phyloP scores from a whole-genome alignment of 805 yeast species.

The Teunomyces aglyptinius region DNA sequence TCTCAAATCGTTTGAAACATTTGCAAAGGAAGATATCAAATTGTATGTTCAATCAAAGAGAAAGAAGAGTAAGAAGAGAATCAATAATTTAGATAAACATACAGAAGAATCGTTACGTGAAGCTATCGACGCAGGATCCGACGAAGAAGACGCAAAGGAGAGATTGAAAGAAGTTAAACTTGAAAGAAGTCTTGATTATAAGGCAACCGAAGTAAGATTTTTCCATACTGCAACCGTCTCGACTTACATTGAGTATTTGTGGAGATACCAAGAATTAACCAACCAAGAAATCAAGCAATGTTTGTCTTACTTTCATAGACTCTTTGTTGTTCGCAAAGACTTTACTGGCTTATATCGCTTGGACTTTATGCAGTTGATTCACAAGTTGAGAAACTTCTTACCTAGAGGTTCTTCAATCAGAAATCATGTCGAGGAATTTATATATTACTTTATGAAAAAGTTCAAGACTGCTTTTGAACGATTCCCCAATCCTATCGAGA shows the following conservation, averaged over 20 bases:
- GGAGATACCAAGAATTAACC: constrained; percentile 59
- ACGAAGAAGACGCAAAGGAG: constrained; percentile 25
- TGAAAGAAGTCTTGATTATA: constrained; percentile 49
- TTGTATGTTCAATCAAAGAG: constrained; percentile 48
- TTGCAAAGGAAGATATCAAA: constrained; percentile 55
- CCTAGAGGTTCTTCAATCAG: constrained; percentile 47
- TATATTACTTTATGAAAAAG: constrained; percentile 62
- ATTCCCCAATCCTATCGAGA: constrained; percentile 60
- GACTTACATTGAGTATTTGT: constrained; percentile 61
- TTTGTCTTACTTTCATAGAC: constrained; percentile 66
- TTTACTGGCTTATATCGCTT: constrained; percentile 61
- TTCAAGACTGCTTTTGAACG: constrained; percentile 47
- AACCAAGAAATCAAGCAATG: constrained; percentile 61
- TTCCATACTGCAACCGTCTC: constrained; percentile 60
- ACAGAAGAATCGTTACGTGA: constrained; percentile 24
- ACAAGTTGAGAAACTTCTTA: constrained; percentile 47
- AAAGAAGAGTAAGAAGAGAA: constrained; percentile 26
- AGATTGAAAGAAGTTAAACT: constrained; percentile 35
- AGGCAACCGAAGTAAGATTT: constrained; percentile 42
- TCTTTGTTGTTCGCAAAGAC: constrained; percentile 60
- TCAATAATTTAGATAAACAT: constrained; percentile 22
- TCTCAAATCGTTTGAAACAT: constrained; percentile 65
- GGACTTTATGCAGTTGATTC: constrained; percentile 67
- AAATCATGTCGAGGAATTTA: constrained; percentile 61
- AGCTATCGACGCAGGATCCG: constrained; percentile 30